Base-by-base conservation (phyloP, 2,329 filamentous ascomycete genomes). In the Sphaerulina musiva region DNA sequence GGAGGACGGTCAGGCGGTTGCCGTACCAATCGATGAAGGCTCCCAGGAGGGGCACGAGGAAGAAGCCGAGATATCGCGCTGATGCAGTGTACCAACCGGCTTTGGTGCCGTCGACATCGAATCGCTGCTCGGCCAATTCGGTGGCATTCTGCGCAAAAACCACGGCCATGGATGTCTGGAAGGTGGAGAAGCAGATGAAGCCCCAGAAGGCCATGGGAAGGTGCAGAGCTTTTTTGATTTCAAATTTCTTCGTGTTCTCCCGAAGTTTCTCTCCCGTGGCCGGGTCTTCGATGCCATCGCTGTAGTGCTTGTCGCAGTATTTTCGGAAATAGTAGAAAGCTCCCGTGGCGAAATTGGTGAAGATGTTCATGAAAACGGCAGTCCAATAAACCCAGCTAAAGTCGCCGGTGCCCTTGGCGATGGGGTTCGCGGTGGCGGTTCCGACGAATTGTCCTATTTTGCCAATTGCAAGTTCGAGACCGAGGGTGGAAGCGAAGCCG, bases 331-430 rank as follows among this genome's bases (percentile, higher is more conserved):
- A 74, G 69, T 75, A 82, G 64, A 83, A 84, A 8, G 72, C 66
- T 0, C 74, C 49, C 0, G 80, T 82, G 1, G 75, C 73, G 0
- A 76, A 62, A 51, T 84, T 84, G 7, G 81, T 83, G 57, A 84
- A 84, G 2, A 84, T 54, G 54, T 84, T 83, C 78, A 84, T 83
- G 60, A 81, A 80, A 0, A 84, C 80, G 0, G 78, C 74, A 8
- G 77, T 77, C 81, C 81, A 84, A 62, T 78, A 84, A 0, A 79
- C 79, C 79, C 80, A 84, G 49, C 76, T 76, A 44, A 84, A 84
- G 60, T 84, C 74, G 0, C 80, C 80, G 0, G 78, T 79, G 10
- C 76, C 78, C 59, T 78, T 74, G 0, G 80, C 74, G 26, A 83
- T 83, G 20, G 82, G 71, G 44, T 84, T 84, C 2, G 81, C 80